A percentile compares a stretch with the other conserved stretches of the same genome.
Conservation (phyloP, 2,329 filamentous ascomycete genomes). For the Colletotrichum chrysophilum region DNA sequence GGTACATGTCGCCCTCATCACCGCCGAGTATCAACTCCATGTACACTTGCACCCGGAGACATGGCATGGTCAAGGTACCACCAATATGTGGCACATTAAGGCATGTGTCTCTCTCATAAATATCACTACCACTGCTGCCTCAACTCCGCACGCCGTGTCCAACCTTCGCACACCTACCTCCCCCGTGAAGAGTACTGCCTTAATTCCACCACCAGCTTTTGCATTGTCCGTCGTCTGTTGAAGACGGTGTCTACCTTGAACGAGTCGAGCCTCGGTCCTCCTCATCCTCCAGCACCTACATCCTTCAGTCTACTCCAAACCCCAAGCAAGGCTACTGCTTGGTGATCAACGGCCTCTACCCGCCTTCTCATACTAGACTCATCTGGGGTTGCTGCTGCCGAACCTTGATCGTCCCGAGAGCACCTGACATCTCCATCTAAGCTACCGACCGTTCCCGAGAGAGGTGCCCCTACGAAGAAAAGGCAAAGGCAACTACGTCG, state of each 20-base stretch:
- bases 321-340: neutral
- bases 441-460: conserved; percentile 4
- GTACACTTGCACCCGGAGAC: neutral
- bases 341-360: conserved; percentile 1
- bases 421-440: conserved; percentile 13
- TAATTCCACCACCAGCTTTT: neutral
- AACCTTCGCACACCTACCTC: neutral
- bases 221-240: neutral
- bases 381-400: neutral
- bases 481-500: neutral
- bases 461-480: neutral
- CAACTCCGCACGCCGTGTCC: neutral
- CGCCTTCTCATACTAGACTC: neutral
- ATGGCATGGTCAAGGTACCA: neutral
- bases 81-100: neutral
- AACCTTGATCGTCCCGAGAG: conserved; percentile 1
- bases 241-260: neutral
- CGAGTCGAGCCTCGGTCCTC: neutral
- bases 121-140: conserved; percentile 4
- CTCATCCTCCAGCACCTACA: neutral
- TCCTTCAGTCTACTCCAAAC: neutral
- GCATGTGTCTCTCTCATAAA: conserved; percentile 14
- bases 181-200: neutral
- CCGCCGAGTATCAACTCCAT: neutral
- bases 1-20: neutral